phyloP scores from a whole-genome alignment of 2,329 filamentous ascomycete species.

The Orbilia ellipsospora region DNA sequence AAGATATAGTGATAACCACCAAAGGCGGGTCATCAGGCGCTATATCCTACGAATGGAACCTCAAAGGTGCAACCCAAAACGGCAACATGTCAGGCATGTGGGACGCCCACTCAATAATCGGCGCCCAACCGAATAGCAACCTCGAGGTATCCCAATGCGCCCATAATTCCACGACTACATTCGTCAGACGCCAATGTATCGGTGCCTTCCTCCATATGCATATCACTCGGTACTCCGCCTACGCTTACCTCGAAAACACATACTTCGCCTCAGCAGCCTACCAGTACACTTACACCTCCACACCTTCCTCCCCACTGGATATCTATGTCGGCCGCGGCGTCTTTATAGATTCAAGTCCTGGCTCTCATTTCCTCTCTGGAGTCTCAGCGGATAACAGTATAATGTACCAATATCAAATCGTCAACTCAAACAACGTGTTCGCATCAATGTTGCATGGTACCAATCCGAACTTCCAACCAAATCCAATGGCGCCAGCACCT shows the following conservation, averaged over 20 bases:
- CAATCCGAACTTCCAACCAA: slow-evolving; percentile 29
- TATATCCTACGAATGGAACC: slow-evolving; percentile 39
- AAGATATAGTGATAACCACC: slow-evolving; percentile 28
- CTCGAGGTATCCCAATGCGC: slow-evolving; percentile 22
- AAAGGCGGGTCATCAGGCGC: slow-evolving; percentile 29
- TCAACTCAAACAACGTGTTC: slow-evolving; percentile 24
- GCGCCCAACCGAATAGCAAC: slow-evolving; percentile 19
- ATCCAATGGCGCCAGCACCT: slow-evolving; percentile 17
- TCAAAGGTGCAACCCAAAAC: slow-evolving; percentile 15
- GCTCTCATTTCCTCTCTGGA: slow-evolving; percentile 14
- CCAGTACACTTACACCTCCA: slow-evolving; percentile 16
- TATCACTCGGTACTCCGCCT: slow-evolving; percentile 1
- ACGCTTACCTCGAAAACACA: slow-evolving; percentile 27
- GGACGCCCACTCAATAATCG: slow-evolving; percentile 23
- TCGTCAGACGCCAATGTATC: slow-evolving; percentile 11
- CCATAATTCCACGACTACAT: slow-evolving; percentile 1
- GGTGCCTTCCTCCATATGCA: slow-evolving; percentile 34
- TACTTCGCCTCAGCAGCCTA: slow-evolving; percentile 26
- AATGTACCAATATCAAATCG: slow-evolving; percentile 31
- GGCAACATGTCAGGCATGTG: slow-evolving; percentile 28
- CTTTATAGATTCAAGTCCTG: slow-evolving; percentile 10
- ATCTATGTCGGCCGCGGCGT: slow-evolving; percentile 35
- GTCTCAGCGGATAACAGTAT: slow-evolving; percentile 22
- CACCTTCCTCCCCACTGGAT: slow-evolving; percentile 12
- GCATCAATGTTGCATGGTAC: slow-evolving; percentile 15